A percentile compares a stretch with the other conserved stretches of the same genome.
Conservation (phyloP, 1,284 basidiomycete species). For the Fistulinella staudtii region DNA sequence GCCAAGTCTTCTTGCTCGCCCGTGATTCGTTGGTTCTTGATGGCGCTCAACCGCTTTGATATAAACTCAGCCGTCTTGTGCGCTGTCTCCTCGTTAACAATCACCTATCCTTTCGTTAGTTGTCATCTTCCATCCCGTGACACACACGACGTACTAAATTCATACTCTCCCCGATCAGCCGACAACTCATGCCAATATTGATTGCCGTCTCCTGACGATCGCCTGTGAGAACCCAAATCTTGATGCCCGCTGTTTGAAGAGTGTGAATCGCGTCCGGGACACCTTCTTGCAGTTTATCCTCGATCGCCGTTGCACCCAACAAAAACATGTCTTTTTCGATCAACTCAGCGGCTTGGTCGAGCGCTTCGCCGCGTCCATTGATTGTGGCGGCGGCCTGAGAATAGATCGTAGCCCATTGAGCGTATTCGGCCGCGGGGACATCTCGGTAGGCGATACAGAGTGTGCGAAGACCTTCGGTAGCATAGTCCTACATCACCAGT, state of each 20-base stretch:
- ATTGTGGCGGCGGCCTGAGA: constrained; percentile 90
- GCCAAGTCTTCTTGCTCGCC: constrained; percentile 95
- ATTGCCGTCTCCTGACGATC: constrained; percentile 99
- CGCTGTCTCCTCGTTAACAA: constrained; percentile 89
- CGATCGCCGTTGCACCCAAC: constrained; percentile 95
- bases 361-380: constrained; percentile 87
- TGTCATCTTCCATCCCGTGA: not conserved
- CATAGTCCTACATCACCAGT: constrained; percentile 65
- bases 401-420: constrained; percentile 85
- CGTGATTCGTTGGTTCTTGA: constrained; percentile 87
- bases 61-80: constrained; percentile 85
- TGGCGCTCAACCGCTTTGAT: constrained; percentile 82
- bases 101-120: constrained; percentile 54
- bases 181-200: constrained; percentile 97
- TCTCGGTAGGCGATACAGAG: constrained; percentile 96
- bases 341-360: constrained; percentile 92
- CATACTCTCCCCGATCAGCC: constrained; percentile 97
- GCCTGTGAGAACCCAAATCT: constrained; percentile 98
- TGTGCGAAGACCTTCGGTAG: constrained; percentile 94
- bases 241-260: constrained; percentile 96
- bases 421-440: constrained; percentile 87
- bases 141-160: constrained; percentile 65
- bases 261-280: constrained; percentile 99
- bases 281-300: constrained; percentile 98
- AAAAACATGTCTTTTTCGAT: constrained; percentile 94